Base-by-base conservation (phyloP, 352 stramenopile genomes). In the Globisporangium abappressorium region DNA sequence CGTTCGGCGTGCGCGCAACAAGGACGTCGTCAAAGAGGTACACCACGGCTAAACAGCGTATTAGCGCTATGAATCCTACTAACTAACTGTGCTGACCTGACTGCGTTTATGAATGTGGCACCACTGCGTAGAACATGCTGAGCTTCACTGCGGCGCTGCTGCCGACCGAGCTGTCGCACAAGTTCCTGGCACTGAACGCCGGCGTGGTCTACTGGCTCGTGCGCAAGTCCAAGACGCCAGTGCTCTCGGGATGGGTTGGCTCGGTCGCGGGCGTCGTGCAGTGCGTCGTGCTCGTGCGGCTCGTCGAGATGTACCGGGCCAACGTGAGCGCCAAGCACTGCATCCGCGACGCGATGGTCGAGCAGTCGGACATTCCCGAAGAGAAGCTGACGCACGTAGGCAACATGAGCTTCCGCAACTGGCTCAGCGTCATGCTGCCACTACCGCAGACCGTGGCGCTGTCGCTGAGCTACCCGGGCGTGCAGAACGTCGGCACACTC, bases 81-180 rank as follows among this genome's bases (percentile, higher is more conserved):
- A 36, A 15, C 24, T 53, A 64, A 30, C 26, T 59, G 2, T 22
- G 2, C 20, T 30, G 53, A 8, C 5, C 26, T 56, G 28, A 41
- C 2, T 28, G 22, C 24, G 12, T 20, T 9, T 56, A 8, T 56
- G 12, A 28, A 56, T 26, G 30, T 30, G n/a, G 18, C 18, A 2
- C 4, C 12, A 28, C 47, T 54, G 46, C 8, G 3, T 55, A 84
- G 71, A 84, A 82, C 36, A 70, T 84, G 66, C 30, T 90, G 54
- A 80, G 75, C n/a, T 86, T 91, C 72, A 84, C 83, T 24, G 72
- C 73, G 24, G 78, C 81, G 43, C 56, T 88, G 60, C 55, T 85
- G 59, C 80, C 80, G 22, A 80, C 78, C 4, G 80, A 88, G 69
- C 76, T 88, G 3, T 70, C 80, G 36, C 76, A 88, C 74, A 84